Conservation (phyloP, 2,329 filamentous ascomycete genomes). For the Colletotrichum liriopes region DNA sequence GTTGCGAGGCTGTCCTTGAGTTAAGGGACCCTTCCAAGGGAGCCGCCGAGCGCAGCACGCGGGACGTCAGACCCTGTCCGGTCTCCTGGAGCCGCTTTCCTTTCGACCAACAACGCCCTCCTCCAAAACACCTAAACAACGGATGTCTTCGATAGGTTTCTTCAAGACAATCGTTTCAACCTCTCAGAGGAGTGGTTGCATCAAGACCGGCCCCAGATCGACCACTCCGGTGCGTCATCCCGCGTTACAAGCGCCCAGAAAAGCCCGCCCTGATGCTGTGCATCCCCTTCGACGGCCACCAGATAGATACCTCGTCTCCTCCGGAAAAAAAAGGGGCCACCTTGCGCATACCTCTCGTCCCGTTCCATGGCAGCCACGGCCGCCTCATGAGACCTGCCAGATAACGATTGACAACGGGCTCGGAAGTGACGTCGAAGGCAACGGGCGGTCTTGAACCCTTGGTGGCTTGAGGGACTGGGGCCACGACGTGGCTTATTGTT, state of each 20-base stretch:
- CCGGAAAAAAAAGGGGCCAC: background rate
- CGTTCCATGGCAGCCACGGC: slow-evolving; percentile 16
- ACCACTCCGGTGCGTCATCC: slow-evolving; percentile 38
- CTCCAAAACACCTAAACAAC: background rate
- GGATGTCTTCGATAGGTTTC: slow-evolving; percentile 4
- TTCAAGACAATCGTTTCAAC: slow-evolving; percentile 25
- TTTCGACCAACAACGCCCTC: background rate
- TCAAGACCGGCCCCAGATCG: slow-evolving; percentile 23
- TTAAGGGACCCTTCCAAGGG: slow-evolving; percentile 21
- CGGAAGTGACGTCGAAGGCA: slow-evolving; percentile 38
- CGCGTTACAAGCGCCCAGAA: slow-evolving; percentile 26
- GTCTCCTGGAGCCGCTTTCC: background rate
- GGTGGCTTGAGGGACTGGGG: slow-evolving; percentile 27
- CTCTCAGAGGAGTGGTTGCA: slow-evolving; percentile 9
- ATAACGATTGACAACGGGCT: slow-evolving; percentile 34
- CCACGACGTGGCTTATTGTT: slow-evolving; percentile 9
- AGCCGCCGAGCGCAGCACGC: background rate
- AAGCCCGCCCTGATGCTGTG: slow-evolving; percentile 22
- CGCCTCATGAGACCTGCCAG: slow-evolving; percentile 31
- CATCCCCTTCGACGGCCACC: slow-evolving; percentile 8
- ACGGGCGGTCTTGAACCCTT: slow-evolving; percentile 28
- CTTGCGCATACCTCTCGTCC: slow-evolving; percentile 18
- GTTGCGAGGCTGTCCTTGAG: slow-evolving; percentile 1
- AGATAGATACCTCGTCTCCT: slow-evolving; percentile 4
- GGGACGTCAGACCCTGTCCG: background rate